Evolutionary conservation across 495 filamentous ascomycete genomes (phyloP).

Genomic region (Friedmanniomyces endolithicus): DNA sequence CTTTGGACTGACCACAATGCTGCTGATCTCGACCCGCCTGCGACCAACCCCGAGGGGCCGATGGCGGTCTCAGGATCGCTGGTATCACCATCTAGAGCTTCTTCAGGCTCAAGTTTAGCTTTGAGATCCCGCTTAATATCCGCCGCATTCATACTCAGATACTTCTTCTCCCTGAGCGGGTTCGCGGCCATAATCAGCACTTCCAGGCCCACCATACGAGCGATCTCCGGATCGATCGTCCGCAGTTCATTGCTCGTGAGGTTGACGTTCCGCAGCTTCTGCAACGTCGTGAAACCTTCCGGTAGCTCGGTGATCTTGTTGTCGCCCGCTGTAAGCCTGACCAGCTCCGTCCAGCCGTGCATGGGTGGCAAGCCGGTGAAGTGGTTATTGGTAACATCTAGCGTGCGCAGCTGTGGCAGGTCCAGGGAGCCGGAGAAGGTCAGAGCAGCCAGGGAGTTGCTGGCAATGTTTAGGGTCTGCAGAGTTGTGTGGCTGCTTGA

Average conservation of each 20-base stretch:
- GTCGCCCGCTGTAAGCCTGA: constrained; percentile 62
- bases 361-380: constrained; percentile 59
- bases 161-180: constrained; percentile 74
- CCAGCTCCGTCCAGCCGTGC: constrained; percentile 54
- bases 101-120: constrained; percentile 48
- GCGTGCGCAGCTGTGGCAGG: constrained; percentile 59
- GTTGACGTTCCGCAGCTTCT: constrained; percentile 58
- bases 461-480: constrained; percentile 61
- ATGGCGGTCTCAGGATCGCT: constrained; percentile 5
- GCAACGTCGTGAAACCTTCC: constrained; percentile 53
- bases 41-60: not conserved
- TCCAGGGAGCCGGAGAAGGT: constrained; percentile 38
- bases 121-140: constrained; percentile 69
- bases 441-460: constrained; percentile 56
- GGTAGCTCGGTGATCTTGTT: constrained; percentile 68
- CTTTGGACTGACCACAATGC: constrained; percentile 21
- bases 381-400: constrained; percentile 66
- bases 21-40: not conserved
- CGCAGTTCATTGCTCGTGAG: constrained; percentile 74
- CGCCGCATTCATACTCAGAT: constrained; percentile 64
- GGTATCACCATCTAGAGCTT: not conserved
- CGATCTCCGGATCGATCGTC: constrained; percentile 61
- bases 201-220: constrained; percentile 63
- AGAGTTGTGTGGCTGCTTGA: constrained; percentile 43
- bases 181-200: constrained; percentile 71